These are phyloP conservation scores for Phytopythium boreale DNA, from an alignment of 352 stramenopile species.

Conservation along the genomic window DNA sequence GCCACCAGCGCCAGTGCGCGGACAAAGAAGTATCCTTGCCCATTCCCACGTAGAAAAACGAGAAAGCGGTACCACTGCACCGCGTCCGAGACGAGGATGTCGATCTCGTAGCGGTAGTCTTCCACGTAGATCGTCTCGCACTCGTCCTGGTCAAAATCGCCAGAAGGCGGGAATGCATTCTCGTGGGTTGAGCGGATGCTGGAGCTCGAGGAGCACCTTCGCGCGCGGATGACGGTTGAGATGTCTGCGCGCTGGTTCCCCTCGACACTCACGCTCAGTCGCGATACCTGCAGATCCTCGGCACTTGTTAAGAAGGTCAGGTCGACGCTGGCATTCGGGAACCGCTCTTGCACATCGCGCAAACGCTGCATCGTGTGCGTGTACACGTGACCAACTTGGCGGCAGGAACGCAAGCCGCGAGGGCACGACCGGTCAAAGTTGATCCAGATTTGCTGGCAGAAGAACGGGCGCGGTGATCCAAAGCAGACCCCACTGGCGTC, in stretches of 20 bases:
- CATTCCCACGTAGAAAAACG: slow-evolving; percentile 20
- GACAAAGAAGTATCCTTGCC: slow-evolving; percentile 38
- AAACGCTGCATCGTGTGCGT: slow-evolving; percentile 12
- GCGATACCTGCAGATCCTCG: slow-evolving; percentile 19
- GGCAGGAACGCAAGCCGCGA: not conserved
- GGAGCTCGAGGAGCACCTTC: not conserved
- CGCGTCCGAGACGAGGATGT: slow-evolving; percentile 16
- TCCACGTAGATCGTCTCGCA: slow-evolving; percentile 39
- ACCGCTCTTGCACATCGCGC: slow-evolving; percentile 7
- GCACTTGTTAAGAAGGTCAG: slow-evolving; percentile 21
- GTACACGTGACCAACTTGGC: slow-evolving; percentile 12
- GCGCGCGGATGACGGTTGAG: slow-evolving; percentile 17
- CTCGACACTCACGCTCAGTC: not conserved
- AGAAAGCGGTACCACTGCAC: slow-evolving; percentile 30
- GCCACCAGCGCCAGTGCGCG: slow-evolving; percentile 23
- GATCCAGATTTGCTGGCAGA: slow-evolving; percentile 20
- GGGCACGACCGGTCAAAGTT: slow-evolving; percentile 17
- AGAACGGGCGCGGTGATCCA: not conserved
- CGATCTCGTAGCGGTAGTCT: slow-evolving; percentile 42
- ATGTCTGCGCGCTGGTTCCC: slow-evolving; percentile 20
- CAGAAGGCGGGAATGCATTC: too few relatives aligned
- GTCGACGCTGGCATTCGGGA: slow-evolving; percentile 13
- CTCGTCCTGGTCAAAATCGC: not conserved
- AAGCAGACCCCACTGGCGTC: not conserved
- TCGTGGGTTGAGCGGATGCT: too few relatives aligned